Conservation (phyloP, 1,284 basidiomycete genomes). For the Malassezia equina region DNA sequence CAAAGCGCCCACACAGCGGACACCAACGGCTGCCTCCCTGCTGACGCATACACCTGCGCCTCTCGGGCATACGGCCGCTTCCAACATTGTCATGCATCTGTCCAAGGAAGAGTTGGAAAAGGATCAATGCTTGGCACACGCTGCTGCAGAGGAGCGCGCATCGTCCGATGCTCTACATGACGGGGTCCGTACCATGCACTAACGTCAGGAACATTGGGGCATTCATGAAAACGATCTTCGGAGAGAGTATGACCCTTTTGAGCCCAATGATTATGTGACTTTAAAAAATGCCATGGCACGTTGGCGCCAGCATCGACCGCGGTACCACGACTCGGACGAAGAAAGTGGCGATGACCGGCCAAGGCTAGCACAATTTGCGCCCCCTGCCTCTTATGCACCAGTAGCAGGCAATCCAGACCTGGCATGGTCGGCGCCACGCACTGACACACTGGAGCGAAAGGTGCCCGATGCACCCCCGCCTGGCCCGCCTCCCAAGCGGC, state of each 20-base stretch:
- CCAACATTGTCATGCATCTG: slow-evolving; percentile 4
- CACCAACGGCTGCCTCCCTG: not conserved
- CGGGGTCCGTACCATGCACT: not conserved
- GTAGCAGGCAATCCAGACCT: not conserved
- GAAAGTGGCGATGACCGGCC: not conserved
- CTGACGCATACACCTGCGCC: not conserved
- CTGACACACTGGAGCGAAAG: not conserved
- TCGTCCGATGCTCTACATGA: not conserved
- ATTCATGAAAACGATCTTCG: slow-evolving; percentile 3
- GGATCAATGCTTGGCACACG: slow-evolving; percentile 6
- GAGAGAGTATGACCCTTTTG: slow-evolving; percentile 33
- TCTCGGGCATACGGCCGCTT: not conserved
- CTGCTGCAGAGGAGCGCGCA: not conserved
- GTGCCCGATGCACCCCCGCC: slow-evolving; percentile 7
- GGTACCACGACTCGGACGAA: not conserved
- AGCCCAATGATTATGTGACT: slow-evolving; percentile 38
- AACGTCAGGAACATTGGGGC: slow-evolving; percentile 19
- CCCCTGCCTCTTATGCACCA: slow-evolving; percentile 11
- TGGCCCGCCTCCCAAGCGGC: slow-evolving; percentile 19
- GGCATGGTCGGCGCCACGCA: too few species aligned
- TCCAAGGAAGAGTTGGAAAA: slow-evolving; percentile 18
- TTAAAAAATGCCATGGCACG: slow-evolving; percentile 30
- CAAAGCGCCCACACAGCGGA: not conserved
- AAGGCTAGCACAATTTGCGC: slow-evolving; percentile 12
- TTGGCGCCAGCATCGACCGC: slow-evolving; percentile 15